These are phyloP conservation scores for Lolium perenne DNA, from an alignment of 176 grass and related monocot genomes.

Conservation along the genomic window DNA sequence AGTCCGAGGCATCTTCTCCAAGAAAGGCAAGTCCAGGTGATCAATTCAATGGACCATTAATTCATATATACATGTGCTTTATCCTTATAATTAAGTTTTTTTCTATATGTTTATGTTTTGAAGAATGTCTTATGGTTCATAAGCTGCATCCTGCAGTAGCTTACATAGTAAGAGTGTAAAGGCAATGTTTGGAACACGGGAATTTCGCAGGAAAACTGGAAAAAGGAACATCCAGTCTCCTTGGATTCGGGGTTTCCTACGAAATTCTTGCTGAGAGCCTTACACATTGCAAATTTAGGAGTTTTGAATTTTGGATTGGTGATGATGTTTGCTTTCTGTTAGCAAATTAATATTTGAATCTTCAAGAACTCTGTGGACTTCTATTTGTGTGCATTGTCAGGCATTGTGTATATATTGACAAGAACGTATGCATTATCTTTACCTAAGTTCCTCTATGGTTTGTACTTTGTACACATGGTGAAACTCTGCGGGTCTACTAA, in stretches of 20 bases:
- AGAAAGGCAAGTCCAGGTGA: conserved; percentile 60
- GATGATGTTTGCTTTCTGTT: not conserved
- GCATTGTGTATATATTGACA: not conserved
- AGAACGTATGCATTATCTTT: not conserved
- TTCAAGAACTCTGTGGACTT: not conserved
- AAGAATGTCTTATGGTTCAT: conserved; percentile 20
- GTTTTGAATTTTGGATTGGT: not conserved
- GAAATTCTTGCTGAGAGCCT: not conserved
- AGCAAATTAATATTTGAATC: conserved; percentile 13
- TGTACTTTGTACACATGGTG: not conserved
- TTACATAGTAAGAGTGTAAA: not conserved
- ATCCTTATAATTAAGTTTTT: not conserved
- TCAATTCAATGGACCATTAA: not conserved
- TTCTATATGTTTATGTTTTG: not conserved
- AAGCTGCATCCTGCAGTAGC: conserved; percentile 36
- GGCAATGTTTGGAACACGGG: not conserved
- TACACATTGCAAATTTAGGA: not conserved
- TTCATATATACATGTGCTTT: not conserved
- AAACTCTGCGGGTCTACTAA: not conserved
- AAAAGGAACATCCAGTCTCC: not conserved
- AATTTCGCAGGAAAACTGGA: conserved; percentile 29
- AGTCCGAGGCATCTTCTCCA: conserved; percentile 48
- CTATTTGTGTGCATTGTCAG: not conserved
- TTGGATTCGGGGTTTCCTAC: not conserved
- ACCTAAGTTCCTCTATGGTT: not conserved